Conservation (phyloP, 306 rosid genomes). For the Albizia julibrissin region DNA sequence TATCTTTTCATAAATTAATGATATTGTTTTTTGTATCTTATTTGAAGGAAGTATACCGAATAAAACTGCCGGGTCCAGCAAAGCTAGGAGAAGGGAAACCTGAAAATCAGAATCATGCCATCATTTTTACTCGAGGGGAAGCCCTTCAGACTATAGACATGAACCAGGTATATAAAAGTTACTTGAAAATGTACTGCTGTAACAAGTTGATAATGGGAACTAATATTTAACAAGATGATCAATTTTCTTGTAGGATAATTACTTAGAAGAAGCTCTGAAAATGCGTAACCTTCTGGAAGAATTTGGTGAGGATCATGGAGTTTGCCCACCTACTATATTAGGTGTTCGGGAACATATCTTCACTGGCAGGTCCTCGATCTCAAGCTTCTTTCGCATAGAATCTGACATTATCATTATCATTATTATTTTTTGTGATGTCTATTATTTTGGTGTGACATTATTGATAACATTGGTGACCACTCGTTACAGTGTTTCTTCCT, state of each 20-base stretch:
- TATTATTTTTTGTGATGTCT: conserved; percentile 8
- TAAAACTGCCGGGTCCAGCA: conserved; percentile 90
- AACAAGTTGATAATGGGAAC: conserved; percentile 30
- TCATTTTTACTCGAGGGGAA: conserved; percentile 93
- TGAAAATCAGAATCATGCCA: conserved; percentile 96
- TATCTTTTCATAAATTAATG: conserved; percentile 24
- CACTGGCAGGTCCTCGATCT: conserved; percentile 77
- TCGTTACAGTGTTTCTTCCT: conserved; percentile 84
- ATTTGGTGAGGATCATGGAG: conserved; percentile 88
- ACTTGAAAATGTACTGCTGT: conserved; percentile 21
- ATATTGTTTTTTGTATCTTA: conserved; percentile 34
- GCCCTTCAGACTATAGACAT: conserved; percentile 96
- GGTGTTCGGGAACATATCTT: conserved; percentile 98
- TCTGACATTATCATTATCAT: neutral
- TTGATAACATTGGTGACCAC: conserved; percentile 19
- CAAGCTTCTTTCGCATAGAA: conserved; percentile 26
- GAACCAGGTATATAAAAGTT: conserved; percentile 72
- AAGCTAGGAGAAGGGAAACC: conserved; percentile 98
- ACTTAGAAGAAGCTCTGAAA: conserved; percentile 96
- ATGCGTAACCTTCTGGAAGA: conserved; percentile 99
- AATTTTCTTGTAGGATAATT: conserved; percentile 71
- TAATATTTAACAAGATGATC: conserved; percentile 30
- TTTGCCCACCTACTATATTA: conserved; percentile 83
- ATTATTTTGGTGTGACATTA: neutral
- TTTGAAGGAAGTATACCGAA: conserved; percentile 81